Evolutionary conservation across 1,139 yeast genomes (phyloP).

Genomic region (Geotrichum fermentans): DNA sequence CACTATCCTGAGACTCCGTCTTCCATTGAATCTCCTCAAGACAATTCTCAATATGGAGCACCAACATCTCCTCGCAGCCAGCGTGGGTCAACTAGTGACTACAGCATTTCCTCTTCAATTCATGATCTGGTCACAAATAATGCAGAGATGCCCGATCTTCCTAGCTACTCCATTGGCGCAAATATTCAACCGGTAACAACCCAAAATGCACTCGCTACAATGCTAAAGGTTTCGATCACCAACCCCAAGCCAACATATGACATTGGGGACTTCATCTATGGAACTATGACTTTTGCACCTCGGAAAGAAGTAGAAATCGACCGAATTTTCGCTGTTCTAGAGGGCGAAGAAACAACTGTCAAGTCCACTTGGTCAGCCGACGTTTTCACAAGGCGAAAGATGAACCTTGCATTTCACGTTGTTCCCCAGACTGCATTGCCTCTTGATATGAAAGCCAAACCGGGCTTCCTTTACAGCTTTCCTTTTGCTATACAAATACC

Average conservation of each 20-base stretch:
- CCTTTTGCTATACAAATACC: constrained; percentile 8
- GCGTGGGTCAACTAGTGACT: no score
- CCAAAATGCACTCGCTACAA: not conserved
- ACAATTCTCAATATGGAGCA: no score
- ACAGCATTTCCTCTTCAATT: not conserved
- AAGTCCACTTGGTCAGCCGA: not conserved
- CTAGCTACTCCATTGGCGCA: constrained; percentile 4
- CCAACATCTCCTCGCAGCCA: no score
- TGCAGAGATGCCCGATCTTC: not conserved
- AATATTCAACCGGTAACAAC: constrained; percentile 2
- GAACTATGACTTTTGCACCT: constrained; percentile 1
- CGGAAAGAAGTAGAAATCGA: not conserved
- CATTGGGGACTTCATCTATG: constrained; percentile 8
- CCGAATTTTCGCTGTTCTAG: not conserved
- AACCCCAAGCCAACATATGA: not conserved
- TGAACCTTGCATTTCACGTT: constrained; percentile 1
- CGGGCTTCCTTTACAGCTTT: constrained; percentile 1
- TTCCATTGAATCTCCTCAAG: no score
- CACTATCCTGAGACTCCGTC: no score
- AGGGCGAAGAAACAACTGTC: constrained; percentile 1
- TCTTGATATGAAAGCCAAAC: not conserved
- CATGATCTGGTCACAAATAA: not conserved
- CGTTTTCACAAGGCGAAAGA: not conserved
- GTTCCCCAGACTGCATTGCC: not conserved
- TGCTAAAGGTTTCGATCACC: not conserved